Conservation (phyloP, 2,329 filamentous ascomycete genomes). For the Dactylellina haptotyla region DNA sequence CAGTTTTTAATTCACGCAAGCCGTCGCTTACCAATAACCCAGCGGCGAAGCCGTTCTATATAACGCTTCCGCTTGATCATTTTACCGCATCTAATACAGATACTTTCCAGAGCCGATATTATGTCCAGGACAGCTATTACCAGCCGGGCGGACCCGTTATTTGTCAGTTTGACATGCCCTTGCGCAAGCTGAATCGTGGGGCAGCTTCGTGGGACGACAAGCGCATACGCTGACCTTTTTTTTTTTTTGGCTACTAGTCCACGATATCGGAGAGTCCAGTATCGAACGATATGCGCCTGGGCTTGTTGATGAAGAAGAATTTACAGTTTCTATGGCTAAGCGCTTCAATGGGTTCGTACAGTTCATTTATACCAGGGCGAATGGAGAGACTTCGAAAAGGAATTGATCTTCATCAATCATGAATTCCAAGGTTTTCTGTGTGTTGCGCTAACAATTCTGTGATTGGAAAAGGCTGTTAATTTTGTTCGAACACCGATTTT, state of each 20-base stretch:
- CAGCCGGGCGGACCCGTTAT: slow-evolving; percentile 57
- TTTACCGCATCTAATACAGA: slow-evolving; percentile 54
- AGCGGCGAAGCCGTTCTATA: slow-evolving; percentile 30
- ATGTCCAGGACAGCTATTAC: slow-evolving; percentile 57
- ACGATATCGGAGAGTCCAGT: slow-evolving; percentile 56
- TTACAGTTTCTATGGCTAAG: slow-evolving; percentile 54
- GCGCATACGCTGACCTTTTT: neutral
- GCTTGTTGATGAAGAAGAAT: slow-evolving; percentile 48
- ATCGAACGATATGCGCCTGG: slow-evolving; percentile 41
- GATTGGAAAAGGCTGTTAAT: slow-evolving; percentile 51
- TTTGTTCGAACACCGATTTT: slow-evolving; percentile 59
- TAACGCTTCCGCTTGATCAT: slow-evolving; percentile 56
- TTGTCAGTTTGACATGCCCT: slow-evolving; percentile 44
- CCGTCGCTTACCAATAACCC: slow-evolving; percentile 20
- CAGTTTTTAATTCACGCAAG: slow-evolving; percentile 24
- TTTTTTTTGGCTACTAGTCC: slow-evolving; percentile 43
- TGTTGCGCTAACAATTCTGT: slow-evolving; percentile 12
- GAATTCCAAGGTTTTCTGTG: too few species aligned
- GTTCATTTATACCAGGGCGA: neutral
- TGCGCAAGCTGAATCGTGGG: neutral
- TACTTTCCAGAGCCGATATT: slow-evolving; percentile 57
- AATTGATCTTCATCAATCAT: neutral
- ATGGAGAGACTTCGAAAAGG: neutral
- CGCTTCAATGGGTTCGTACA: slow-evolving; percentile 54
- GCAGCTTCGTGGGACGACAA: neutral